Evolutionary conservation across 305 asterid species (phyloP).

Genomic region (Fraxinus sp.): DNA sequence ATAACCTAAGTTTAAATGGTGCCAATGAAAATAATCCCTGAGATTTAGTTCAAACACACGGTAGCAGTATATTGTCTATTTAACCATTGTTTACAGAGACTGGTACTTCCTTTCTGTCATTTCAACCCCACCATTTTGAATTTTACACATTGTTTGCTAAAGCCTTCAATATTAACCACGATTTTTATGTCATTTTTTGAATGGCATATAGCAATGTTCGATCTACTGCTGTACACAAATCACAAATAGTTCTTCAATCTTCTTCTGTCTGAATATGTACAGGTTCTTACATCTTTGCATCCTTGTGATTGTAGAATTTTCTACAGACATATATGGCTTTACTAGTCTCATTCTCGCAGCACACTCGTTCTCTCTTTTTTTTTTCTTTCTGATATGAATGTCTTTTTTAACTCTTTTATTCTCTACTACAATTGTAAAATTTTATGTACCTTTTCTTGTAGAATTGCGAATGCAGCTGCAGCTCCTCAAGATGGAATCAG

Average conservation of each 20-base stretch:
- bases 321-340: neutral
- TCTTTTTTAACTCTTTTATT: neutral
- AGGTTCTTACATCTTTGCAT: neutral
- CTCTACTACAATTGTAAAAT: neutral
- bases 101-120: neutral
- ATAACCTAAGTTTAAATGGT: neutral
- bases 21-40: neutral
- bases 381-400: neutral
- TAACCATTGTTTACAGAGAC: neutral
- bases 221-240: neutral
- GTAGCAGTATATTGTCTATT: neutral
- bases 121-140: neutral
- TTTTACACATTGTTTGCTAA: neutral
- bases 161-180: neutral
- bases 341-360: neutral
- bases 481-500: constrained; percentile 57
- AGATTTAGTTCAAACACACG: neutral
- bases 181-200: neutral
- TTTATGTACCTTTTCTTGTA: constrained; percentile 18
- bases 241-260: neutral
- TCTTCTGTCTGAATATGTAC: neutral
- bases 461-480: constrained; percentile 60
- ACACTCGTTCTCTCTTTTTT: neutral
- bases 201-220: neutral
- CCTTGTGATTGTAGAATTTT: neutral